phyloP scores from a whole-genome alignment of 2,329 filamentous ascomycete genomes.

The Aspergillus niger region DNA sequence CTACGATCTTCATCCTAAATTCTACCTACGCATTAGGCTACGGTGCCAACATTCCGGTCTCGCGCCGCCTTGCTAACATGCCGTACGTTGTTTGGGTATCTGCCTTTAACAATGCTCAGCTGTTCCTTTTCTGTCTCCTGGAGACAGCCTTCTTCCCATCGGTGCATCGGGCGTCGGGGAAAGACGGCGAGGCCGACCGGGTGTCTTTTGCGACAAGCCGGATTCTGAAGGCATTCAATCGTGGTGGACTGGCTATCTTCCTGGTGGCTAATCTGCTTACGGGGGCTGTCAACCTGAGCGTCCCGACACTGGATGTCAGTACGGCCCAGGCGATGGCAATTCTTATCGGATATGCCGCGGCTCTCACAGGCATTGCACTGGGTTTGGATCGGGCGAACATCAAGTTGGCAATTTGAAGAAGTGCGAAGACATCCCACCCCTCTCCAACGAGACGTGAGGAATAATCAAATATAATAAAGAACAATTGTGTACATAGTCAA shows the following conservation, averaged over 20 bases:
- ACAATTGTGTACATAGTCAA: no score
- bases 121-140: conserved; percentile 74
- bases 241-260: conserved; percentile 84
- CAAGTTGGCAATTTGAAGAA: conserved; percentile 23
- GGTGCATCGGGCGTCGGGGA: conserved; percentile 61
- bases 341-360: conserved; percentile 69
- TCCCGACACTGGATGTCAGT: conserved; percentile 76
- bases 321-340: conserved; percentile 70
- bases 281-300: conserved; percentile 81
- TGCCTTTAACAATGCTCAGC: conserved; percentile 85
- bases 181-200: conserved; percentile 62
- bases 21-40: conserved; percentile 71
- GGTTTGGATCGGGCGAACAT: conserved; percentile 43
- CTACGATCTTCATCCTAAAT: conserved; percentile 66
- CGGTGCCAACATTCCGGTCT: conserved; percentile 67
- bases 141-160: conserved; percentile 78
- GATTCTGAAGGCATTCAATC: conserved; percentile 81
- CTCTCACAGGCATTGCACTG: conserved; percentile 66
- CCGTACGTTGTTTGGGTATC: conserved; percentile 91
- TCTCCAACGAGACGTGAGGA: no score
- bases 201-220: conserved; percentile 73
- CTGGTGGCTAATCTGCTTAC: conserved; percentile 86
- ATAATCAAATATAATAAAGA: no score
- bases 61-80: conserved; percentile 85
- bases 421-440: background rate